These are phyloP conservation scores for Eimeria falciformis DNA, from an alignment of 169 alveolate species.

Conservation along the genomic window DNA sequence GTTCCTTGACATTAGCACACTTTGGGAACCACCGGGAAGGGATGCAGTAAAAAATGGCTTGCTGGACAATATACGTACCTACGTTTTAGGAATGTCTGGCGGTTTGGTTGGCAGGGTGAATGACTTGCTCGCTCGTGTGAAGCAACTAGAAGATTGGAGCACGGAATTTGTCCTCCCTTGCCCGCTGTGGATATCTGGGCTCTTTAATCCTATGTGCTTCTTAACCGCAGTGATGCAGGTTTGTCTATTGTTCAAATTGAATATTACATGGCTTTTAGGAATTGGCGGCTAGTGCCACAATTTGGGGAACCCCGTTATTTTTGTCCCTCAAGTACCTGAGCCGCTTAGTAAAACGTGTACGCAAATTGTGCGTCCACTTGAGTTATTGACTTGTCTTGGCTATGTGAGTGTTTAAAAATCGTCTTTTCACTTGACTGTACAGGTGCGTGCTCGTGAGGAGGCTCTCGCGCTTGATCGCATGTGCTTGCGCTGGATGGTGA, in stretches of 20 bases:
- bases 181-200: conserved; percentile 88
- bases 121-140: conserved; percentile 91
- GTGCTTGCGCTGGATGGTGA: conserved; percentile 84
- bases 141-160: conserved; percentile 90
- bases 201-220: conserved; percentile 97
- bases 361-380: too few species aligned
- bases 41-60: background rate
- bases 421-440: background rate
- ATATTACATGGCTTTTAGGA: too few species aligned
- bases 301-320: too few species aligned
- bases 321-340: too few species aligned
- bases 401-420: background rate
- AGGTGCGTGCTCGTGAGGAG: conserved; percentile 92
- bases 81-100: background rate
- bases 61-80: background rate
- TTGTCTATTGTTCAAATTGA: background rate
- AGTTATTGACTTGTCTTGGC: background rate
- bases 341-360: too few species aligned
- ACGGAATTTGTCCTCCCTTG: conserved; percentile 88
- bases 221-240: conserved; percentile 95
- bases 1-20: too few species aligned
- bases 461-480: conserved; percentile 93
- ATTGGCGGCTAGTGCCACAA: too few species aligned
- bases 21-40: background rate
- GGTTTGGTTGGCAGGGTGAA: conserved; percentile 72